Conservation (phyloP, 108 stramenopile species). For the Asterionellopsis glacialis region DNA sequence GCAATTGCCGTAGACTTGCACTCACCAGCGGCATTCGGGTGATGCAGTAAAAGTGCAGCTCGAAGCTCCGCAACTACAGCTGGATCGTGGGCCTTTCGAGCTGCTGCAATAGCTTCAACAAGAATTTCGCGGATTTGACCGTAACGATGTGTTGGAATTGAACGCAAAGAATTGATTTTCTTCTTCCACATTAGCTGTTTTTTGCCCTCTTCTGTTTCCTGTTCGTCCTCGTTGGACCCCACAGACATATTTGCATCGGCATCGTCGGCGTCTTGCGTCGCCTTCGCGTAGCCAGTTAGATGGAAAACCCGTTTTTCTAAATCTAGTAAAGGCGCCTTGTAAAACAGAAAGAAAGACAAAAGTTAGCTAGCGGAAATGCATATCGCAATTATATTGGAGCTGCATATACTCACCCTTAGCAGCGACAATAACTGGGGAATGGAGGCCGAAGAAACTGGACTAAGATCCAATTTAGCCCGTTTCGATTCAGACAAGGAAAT, state of each 20-base stretch:
- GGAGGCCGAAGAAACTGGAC: slow-evolving; percentile 12
- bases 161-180: slow-evolving; percentile 48
- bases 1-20: slow-evolving; percentile 57
- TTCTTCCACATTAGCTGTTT: slow-evolving; percentile 62
- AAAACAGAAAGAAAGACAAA: slow-evolving; percentile 16
- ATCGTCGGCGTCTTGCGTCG: slow-evolving; percentile 54
- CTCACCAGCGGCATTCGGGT: slow-evolving; percentile 55
- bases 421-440: slow-evolving; percentile 33
- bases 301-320: slow-evolving; percentile 46
- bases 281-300: slow-evolving; percentile 57
- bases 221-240: slow-evolving; percentile 30
- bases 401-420: slow-evolving; percentile 39
- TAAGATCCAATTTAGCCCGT: background rate
- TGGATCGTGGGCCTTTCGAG: slow-evolving; percentile 65
- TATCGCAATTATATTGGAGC: background rate
- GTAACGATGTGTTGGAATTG: slow-evolving; percentile 37
- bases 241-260: slow-evolving; percentile 66
- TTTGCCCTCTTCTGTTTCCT: slow-evolving; percentile 28
- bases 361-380: background rate
- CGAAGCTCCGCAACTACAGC: slow-evolving; percentile 65
- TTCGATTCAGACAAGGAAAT: background rate
- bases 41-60: slow-evolving; percentile 52
- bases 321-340: slow-evolving; percentile 34
- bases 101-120: slow-evolving; percentile 70
- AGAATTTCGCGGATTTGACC: slow-evolving; percentile 54